A percentile compares a stretch with the other conserved stretches of the same genome.
Evolutionary conservation across 495 filamentous ascomycete species (phyloP).

Genomic region (Xylaria palmicola): DNA sequence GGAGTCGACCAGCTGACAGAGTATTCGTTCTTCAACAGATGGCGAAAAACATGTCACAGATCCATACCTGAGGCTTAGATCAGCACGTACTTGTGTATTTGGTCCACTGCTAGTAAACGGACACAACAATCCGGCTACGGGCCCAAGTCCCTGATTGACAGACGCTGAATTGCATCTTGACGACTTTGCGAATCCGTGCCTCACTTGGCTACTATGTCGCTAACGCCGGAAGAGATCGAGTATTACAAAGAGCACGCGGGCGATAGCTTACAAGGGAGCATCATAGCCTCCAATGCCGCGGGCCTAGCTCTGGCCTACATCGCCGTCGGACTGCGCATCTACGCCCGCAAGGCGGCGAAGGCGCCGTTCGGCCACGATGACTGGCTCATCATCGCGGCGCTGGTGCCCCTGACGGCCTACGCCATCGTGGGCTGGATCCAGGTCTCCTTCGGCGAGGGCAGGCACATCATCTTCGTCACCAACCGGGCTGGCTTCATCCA

Average conservation of each 20-base stretch:
- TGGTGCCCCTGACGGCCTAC: not conserved
- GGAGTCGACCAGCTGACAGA: no score
- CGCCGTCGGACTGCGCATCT: not conserved
- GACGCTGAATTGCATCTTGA: not conserved
- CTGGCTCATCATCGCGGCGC: not conserved
- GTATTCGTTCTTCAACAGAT: no score
- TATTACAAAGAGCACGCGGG: not conserved
- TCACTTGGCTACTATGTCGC: not conserved
- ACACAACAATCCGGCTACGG: no score
- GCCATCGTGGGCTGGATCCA: not conserved
- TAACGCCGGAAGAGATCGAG: not conserved
- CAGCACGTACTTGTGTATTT: no score
- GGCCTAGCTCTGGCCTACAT: not conserved
- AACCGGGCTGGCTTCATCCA: not conserved
- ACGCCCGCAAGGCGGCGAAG: not conserved
- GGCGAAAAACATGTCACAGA: no score
- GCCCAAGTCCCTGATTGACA: no score
- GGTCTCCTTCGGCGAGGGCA: not conserved
- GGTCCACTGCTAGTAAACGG: no score
- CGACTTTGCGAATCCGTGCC: not conserved
- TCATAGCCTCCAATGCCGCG: not conserved
- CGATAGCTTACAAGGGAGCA: not conserved
- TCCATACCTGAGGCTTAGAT: no score
- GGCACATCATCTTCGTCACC: constrained; percentile 1
- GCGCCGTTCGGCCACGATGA: not conserved